A percentile compares a stretch with the other conserved stretches of the same genome.
phyloP scores from a whole-genome alignment of 2,329 filamentous ascomycete genomes.

The Fusarium concolor region DNA sequence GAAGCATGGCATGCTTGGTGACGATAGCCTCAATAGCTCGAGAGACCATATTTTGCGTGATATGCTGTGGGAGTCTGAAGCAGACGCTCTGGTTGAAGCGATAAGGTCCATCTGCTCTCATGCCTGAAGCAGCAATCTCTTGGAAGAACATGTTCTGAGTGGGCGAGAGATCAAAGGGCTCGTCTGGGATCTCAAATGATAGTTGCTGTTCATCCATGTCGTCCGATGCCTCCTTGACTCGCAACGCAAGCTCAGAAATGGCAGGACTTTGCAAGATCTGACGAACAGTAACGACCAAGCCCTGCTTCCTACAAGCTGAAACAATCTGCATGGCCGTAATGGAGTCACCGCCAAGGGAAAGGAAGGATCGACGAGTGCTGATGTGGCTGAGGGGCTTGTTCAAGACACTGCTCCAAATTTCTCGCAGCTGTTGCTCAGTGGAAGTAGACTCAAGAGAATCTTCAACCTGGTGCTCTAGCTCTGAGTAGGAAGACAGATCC shows the following conservation, averaged over 20 bases:
- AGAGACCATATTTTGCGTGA: neutral
- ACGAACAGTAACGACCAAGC: neutral
- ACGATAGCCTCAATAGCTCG: neutral
- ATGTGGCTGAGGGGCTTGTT: neutral
- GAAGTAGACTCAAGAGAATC: neutral
- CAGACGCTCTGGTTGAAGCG: neutral
- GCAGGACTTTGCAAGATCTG: neutral
- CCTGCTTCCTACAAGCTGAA: neutral
- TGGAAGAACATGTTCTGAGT: slow-evolving; percentile 3
- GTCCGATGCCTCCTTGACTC: neutral
- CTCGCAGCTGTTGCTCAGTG: neutral
- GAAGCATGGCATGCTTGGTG: slow-evolving; percentile 1
- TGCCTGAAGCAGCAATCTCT: neutral
- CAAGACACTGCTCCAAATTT: neutral
- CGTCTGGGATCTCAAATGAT: neutral
- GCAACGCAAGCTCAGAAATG: neutral
- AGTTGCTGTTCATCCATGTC: neutral
- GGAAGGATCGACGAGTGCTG: neutral
- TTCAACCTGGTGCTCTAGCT: neutral
- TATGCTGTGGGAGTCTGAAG: neutral
- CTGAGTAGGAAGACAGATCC: neutral
- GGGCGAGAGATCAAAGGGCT: neutral
- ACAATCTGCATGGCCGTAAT: slow-evolving; percentile 11
- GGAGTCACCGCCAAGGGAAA: slow-evolving; percentile 1
- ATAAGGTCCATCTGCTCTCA: neutral